Evolutionary conservation across 1,284 basidiomycete species (phyloP), one percentile per base, ranked within the genome.

Genomic region (Cutaneotrichosporon spelunceum): DNA sequence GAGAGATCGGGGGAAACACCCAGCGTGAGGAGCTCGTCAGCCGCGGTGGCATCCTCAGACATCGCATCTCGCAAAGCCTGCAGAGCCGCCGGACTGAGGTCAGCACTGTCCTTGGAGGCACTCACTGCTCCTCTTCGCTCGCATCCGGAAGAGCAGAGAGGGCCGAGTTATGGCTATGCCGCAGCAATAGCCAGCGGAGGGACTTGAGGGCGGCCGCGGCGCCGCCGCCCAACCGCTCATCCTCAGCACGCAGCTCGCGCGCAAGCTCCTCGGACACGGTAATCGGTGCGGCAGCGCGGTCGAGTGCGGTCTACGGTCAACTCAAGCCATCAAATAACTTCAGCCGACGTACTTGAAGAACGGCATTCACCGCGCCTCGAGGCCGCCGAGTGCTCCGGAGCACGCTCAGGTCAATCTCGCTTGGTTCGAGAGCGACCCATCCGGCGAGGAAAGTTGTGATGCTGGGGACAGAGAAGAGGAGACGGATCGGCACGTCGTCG

Each of bases 401-500:
- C 3, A 77, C 61, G 14, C 66, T 68, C n/a, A 76, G 33, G 26
- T 74, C 69, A 27, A 77, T 66, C 16, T 67, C 59, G 42, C 68
- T 70, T 0, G 71, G 69, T 44, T 77, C 74, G 19, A 76, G 56
- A 19, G 69, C 67, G 9, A 65, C 58, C 67, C 69, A 70, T 0
- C 63, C 63, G 0, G 69, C 65, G 8, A 76, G 45, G 54, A 77
- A 73, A 4, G 64, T 65, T 1, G 64, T 52, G 0, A 68, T 66
- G 11, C 71, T 72, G 1, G 75, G 71, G 0, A 75, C 73, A 9
- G 74, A 74, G 19, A 77, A 61, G 8, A 77, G 61, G 11, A 76
- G 59, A 13, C 73, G 67, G 11, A 75, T 53, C 0, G 70, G 71
- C 0, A 75, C 13, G 2, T 56, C 23, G 5, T 62, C 61, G 57